Conservation (phyloP, 2,329 filamentous ascomycete species). For the Neopestalotiopsis clavispora region DNA sequence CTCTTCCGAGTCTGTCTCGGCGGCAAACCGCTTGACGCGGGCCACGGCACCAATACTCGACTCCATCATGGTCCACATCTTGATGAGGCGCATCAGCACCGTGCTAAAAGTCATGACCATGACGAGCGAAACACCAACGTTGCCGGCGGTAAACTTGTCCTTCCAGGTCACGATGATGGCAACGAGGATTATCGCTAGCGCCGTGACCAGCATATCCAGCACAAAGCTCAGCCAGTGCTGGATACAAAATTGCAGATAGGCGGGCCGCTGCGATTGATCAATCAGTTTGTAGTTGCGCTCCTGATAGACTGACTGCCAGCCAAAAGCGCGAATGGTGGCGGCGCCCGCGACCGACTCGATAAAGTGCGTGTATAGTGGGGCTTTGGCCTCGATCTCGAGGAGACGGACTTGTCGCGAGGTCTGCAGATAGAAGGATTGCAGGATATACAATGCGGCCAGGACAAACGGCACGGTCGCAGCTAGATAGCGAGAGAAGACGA, state of each 20-base stretch:
- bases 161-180: constrained; percentile 27
- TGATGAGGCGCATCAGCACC: constrained; percentile 34
- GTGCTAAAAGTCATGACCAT: constrained; percentile 43
- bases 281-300: constrained; percentile 17
- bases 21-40: constrained; percentile 12
- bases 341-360: constrained; percentile 26
- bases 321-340: constrained; percentile 18
- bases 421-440: constrained; percentile 39
- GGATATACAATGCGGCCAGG: constrained; percentile 28
- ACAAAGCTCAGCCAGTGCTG: constrained; percentile 41
- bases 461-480: constrained; percentile 11
- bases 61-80: constrained; percentile 37
- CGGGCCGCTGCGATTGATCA: constrained; percentile 34
- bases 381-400: constrained; percentile 28
- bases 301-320: constrained; percentile 14
- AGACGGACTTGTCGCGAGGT: constrained; percentile 40
- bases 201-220: constrained; percentile 37
- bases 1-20: constrained; percentile 16
- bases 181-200: constrained; percentile 34
- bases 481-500: constrained; percentile 13
- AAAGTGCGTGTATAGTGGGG: constrained; percentile 38
- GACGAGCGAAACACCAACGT: constrained; percentile 41
- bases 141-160: constrained; percentile 17
- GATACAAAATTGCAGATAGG: constrained; percentile 38
- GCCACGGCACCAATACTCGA: constrained; percentile 32